These are phyloP conservation scores for Mortierella sp. DNA, from an alignment of 371 early-diverging fungal species.

Conservation along the genomic window DNA sequence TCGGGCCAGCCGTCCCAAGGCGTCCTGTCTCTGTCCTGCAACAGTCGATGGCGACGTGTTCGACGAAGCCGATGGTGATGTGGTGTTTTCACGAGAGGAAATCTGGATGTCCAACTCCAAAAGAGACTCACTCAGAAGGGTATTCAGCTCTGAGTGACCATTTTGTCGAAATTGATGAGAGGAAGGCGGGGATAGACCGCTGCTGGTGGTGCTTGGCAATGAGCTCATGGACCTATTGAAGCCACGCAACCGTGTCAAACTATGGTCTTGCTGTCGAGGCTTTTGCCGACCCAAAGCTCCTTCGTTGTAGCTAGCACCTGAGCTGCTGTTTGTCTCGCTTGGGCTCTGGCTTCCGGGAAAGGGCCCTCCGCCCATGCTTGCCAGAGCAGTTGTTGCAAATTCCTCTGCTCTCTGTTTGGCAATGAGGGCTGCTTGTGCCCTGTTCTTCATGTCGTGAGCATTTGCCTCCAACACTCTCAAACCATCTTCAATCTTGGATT, in stretches of 20 bases:
- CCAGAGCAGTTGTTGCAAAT: slow-evolving; percentile 35
- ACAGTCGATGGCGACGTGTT: not conserved
- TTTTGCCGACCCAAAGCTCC: not conserved
- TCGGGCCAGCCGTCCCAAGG: too few species aligned
- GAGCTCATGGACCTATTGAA: too few species aligned
- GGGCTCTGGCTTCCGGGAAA: slow-evolving; percentile 1
- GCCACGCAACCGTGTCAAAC: too few species aligned
- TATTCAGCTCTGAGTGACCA: slow-evolving; percentile 26
- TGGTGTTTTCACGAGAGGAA: slow-evolving; percentile 3
- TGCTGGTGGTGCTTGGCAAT: not conserved
- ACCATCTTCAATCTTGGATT: slow-evolving; percentile 33
- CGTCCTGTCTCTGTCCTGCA: too few species aligned
- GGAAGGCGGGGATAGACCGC: too few species aligned
- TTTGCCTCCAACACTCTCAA: slow-evolving; percentile 27
- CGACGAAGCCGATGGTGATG: slow-evolving; percentile 10
- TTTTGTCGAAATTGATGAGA: too few species aligned
- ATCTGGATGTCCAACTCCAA: slow-evolving; percentile 39
- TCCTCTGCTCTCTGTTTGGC: slow-evolving; percentile 38
- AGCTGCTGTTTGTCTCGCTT: slow-evolving; percentile 10
- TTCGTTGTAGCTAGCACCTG: not conserved
- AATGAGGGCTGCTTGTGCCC: slow-evolving; percentile 32
- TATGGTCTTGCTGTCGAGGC: not conserved
- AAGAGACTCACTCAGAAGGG: slow-evolving; percentile 36
- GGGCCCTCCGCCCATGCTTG: slow-evolving; percentile 12
- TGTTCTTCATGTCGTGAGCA: slow-evolving; percentile 29